These are phyloP conservation scores for Batrachochytrium dendrobatidis DNA, from an alignment of 371 early-diverging fungal species.

Conservation along the genomic window DNA sequence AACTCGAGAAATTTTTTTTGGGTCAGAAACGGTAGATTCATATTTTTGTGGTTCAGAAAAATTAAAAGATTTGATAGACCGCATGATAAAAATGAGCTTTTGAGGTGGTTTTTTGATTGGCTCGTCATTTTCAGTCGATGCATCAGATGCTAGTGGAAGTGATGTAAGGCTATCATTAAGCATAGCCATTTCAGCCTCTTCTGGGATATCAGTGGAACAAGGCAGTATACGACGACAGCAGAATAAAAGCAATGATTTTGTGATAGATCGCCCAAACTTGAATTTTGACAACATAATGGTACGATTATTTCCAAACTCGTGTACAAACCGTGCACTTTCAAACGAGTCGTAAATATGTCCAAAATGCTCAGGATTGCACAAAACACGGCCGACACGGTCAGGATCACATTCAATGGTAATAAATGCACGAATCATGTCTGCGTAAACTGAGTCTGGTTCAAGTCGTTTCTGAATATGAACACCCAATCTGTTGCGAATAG, in stretches of 20 bases:
- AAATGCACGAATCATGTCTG: constrained; percentile 24
- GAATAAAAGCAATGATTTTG: constrained; percentile 4
- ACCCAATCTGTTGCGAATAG: constrained; percentile 22
- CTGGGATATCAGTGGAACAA: background rate
- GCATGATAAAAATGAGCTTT: constrained; percentile 9
- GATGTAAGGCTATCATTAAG: too few species aligned
- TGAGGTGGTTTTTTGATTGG: too few species aligned
- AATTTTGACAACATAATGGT: background rate
- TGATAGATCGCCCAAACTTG: background rate
- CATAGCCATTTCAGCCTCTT: background rate
- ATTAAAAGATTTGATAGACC: constrained; percentile 9
- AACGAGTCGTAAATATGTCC: constrained; percentile 34
- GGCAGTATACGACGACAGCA: background rate
- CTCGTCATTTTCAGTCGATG: too few species aligned
- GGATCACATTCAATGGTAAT: constrained; percentile 37
- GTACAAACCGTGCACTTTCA: constrained; percentile 20
- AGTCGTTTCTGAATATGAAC: constrained; percentile 28
- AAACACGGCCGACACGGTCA: constrained; percentile 31
- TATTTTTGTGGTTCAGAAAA: too few species aligned
- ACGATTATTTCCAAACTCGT: constrained; percentile 19
- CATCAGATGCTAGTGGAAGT: too few species aligned
- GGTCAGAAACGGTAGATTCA: too few species aligned
- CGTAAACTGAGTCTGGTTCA: too few species aligned
- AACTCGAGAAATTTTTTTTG: too few species aligned
- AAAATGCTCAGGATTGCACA: constrained; percentile 42